Percentiles rank a stretch among this genome's conserved stretches.
Evolutionary conservation across 306 rosid species (phyloP).

Genomic region (Alnus rubra): DNA sequence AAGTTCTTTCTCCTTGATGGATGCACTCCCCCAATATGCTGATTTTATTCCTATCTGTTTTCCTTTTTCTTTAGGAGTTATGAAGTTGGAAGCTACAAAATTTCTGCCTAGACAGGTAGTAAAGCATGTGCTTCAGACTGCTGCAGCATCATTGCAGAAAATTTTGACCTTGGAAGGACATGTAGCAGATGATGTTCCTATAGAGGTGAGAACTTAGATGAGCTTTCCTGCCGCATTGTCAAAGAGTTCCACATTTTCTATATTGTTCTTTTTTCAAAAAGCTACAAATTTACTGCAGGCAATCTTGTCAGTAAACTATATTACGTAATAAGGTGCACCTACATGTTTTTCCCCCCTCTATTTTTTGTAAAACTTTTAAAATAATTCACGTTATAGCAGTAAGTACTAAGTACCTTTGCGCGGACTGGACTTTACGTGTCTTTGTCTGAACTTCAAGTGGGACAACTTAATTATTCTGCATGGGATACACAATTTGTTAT

Average conservation of each 20-base stretch:
- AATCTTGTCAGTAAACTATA: background rate
- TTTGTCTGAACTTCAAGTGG: background rate
- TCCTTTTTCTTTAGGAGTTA: too few relatives aligned
- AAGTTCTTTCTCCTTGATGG: too few relatives aligned
- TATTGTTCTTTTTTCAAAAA: background rate
- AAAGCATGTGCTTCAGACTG: conserved; percentile 97
- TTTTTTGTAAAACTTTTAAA: background rate
- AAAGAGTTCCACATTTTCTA: background rate
- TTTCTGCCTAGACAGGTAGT: too few relatives aligned
- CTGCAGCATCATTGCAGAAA: conserved; percentile 95
- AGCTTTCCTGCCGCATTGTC: background rate
- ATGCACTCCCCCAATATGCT: too few relatives aligned
- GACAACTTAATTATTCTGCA: background rate
- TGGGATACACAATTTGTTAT: background rate
- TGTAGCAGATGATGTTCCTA: conserved; percentile 82
- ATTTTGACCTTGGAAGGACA: conserved; percentile 81
- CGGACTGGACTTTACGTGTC: background rate
- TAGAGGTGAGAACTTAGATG: conserved; percentile 60
- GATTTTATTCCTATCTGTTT: too few relatives aligned
- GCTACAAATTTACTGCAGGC: background rate
- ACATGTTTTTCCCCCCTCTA: background rate
- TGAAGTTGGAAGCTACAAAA: too few relatives aligned
- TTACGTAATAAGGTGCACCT: background rate
- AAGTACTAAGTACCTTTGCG: background rate
- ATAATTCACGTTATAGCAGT: background rate